Conservation (phyloP, 129 eudicot species). For the Flaveria sonorensis region DNA sequence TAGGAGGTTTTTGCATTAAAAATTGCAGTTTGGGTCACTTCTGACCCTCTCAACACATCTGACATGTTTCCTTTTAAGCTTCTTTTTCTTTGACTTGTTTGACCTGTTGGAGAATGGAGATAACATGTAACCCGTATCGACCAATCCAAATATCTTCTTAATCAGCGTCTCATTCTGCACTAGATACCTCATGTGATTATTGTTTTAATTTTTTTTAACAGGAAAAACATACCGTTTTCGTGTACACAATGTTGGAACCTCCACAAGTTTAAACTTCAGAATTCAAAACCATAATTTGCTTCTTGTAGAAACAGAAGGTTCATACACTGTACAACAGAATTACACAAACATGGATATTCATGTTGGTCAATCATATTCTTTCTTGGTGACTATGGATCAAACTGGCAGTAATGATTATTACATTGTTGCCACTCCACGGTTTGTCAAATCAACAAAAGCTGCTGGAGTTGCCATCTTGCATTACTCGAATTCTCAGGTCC, state of each 20-base stretch:
- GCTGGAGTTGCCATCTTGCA: slow-evolving; percentile 87
- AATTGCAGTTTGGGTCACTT: not conserved
- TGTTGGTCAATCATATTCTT: slow-evolving; percentile 96
- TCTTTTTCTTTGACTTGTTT: not conserved
- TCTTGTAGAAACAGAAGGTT: slow-evolving; percentile 97
- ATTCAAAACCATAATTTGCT: slow-evolving; percentile 89
- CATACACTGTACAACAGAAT: slow-evolving; percentile 91
- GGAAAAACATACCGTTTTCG: slow-evolving; percentile 94
- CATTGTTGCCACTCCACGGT: slow-evolving; percentile 91
- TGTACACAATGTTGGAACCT: slow-evolving; percentile 82
- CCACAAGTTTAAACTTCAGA: slow-evolving; percentile 92
- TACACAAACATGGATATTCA: slow-evolving; percentile 97
- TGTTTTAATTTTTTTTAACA: slow-evolving; percentile 37
- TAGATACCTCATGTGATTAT: not conserved
- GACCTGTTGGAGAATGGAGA: not conserved
- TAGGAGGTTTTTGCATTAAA: not conserved
- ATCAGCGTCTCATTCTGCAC: no score
- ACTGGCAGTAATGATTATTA: slow-evolving; percentile 76
- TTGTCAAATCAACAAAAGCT: slow-evolving; percentile 65
- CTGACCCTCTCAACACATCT: not conserved
- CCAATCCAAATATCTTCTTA: no score
- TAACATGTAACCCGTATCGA: not conserved
- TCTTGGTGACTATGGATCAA: slow-evolving; percentile 96
- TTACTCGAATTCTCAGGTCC: slow-evolving; percentile 89
- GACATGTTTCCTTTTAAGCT: not conserved